A percentile compares a stretch with the other conserved stretches of the same genome.
These are phyloP conservation scores for Dunaliella primolecta DNA, from an alignment of 139 green algal species.

Conservation along the genomic window DNA sequence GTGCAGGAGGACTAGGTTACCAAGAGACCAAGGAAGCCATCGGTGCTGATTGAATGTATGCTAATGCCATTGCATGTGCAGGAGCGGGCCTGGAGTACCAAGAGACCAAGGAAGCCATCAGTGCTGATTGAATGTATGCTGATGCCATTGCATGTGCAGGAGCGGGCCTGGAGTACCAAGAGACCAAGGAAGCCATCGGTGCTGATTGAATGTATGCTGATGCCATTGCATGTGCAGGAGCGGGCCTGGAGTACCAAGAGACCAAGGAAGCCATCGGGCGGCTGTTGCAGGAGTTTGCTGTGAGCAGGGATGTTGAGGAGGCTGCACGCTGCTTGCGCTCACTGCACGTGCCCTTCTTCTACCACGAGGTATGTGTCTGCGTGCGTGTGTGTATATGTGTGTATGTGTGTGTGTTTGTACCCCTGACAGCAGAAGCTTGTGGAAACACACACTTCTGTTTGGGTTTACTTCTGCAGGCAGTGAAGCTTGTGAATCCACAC, in stretches of 20 bases:
- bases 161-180: slow-evolving; percentile 30
- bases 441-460: no score
- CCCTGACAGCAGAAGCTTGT: no score
- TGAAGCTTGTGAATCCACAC: background rate
- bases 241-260: slow-evolving; percentile 31
- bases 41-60: no score
- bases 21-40: slow-evolving; percentile 48
- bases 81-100: slow-evolving; percentile 31
- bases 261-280: slow-evolving; percentile 46
- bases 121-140: no score
- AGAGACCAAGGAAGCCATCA: slow-evolving; percentile 49
- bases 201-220: no score
- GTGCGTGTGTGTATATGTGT: background rate
- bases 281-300: slow-evolving; percentile 68
- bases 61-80: no score
- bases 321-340: slow-evolving; percentile 45
- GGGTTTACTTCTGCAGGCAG: no score
- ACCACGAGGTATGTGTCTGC: slow-evolving; percentile 60
- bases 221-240: slow-evolving; percentile 20
- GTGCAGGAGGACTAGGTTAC: slow-evolving; percentile 25
- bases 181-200: slow-evolving; percentile 50
- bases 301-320: slow-evolving; percentile 50
- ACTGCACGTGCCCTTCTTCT: slow-evolving; percentile 73
- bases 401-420: background rate
- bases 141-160: no score